phyloP scores from a whole-genome alignment of 2,329 filamentous ascomycete genomes.

The Bipolaris zeicola region DNA sequence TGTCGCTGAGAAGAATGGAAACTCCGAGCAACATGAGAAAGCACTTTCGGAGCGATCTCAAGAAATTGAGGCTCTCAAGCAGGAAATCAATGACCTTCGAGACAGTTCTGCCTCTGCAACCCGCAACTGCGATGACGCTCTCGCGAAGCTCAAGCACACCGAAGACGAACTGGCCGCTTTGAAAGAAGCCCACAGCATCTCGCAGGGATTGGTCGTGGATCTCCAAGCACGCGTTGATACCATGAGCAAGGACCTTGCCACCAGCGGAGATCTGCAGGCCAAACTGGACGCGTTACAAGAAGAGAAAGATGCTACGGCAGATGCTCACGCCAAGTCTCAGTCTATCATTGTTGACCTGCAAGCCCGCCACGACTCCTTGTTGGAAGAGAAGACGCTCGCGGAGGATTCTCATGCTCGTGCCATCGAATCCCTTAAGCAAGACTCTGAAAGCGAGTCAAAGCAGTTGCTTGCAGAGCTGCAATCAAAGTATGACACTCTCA shows the following conservation, averaged over 20 bases:
- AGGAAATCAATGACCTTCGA: constrained; percentile 27
- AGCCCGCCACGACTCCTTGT: constrained; percentile 33
- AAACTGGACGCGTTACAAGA: constrained; percentile 23
- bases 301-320: constrained; percentile 26
- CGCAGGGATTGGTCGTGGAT: constrained; percentile 30
- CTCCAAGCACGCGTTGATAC: constrained; percentile 31
- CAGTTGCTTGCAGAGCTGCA: constrained; percentile 36
- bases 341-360: constrained; percentile 40
- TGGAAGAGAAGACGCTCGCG: constrained; percentile 38
- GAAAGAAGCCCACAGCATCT: constrained; percentile 27
- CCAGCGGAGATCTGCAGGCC: constrained; percentile 17
- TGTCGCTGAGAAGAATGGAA: constrained; percentile 36
- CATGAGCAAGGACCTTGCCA: constrained; percentile 21
- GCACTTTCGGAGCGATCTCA: constrained; percentile 25
- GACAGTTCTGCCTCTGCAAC: constrained; percentile 33
- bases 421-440: constrained; percentile 38
- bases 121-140: constrained; percentile 29
- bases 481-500: constrained; percentile 34
- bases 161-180: constrained; percentile 32
- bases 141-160: constrained; percentile 30
- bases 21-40: constrained; percentile 31
- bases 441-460: constrained; percentile 37
- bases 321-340: constrained; percentile 32
- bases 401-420: constrained; percentile 39
- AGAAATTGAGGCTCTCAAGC: constrained; percentile 27